These are phyloP conservation scores for Diaporthe sp. DNA, from an alignment of 2,329 filamentous ascomycete genomes.

Conservation along the genomic window DNA sequence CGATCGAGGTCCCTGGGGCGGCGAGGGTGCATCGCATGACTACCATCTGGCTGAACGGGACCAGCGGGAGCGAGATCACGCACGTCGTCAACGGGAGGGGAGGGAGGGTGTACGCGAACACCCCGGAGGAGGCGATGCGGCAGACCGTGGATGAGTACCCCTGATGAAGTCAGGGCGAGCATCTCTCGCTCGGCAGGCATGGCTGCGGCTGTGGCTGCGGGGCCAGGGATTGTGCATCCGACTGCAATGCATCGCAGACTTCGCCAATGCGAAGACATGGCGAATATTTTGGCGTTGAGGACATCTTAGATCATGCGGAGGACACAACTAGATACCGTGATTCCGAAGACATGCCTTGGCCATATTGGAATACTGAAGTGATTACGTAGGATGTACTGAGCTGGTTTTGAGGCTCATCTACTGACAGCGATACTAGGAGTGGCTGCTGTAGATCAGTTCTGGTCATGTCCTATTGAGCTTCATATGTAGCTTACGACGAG, in stretches of 20 bases:
- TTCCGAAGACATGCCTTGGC: neutral
- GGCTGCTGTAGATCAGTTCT: neutral
- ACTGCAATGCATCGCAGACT: neutral
- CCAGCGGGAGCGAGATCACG: slow-evolving; percentile 50
- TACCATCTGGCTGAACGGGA: slow-evolving; percentile 50
- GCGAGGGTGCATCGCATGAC: slow-evolving; percentile 51
- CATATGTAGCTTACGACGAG: neutral
- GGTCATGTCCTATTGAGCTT: neutral
- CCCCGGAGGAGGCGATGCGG: slow-evolving; percentile 50
- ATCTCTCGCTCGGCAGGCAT: neutral
- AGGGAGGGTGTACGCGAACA: slow-evolving; percentile 48
- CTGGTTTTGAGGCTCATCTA: neutral
- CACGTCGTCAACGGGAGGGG: slow-evolving; percentile 51
- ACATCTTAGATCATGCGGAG: neutral
- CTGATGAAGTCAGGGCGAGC: neutral
- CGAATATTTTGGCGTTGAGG: neutral
- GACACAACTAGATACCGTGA: neutral
- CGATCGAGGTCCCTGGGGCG: slow-evolving; percentile 49
- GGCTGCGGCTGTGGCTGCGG: neutral
- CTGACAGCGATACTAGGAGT: neutral
- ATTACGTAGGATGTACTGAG: neutral
- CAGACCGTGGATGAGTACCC: slow-evolving; percentile 49
- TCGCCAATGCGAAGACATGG: neutral
- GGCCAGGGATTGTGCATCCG: neutral
- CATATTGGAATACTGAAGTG: neutral